Conservation (phyloP, 1,284 basidiomycete species). For the Ceraceosorus guamensis region DNA sequence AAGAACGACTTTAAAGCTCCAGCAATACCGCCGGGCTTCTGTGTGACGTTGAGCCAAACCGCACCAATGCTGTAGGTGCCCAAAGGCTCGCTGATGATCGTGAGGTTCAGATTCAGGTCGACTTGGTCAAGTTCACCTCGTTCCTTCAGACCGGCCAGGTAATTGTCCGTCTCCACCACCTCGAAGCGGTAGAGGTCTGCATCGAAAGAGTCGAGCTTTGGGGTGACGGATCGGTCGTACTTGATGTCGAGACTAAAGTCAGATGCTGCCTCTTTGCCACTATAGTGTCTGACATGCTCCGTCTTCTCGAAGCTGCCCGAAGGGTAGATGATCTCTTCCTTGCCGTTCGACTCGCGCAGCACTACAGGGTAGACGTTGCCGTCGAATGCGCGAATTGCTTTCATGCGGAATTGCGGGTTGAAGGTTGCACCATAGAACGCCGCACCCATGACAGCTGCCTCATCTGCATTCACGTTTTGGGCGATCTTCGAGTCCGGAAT, state of each 20-base stretch:
- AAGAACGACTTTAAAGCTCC: constrained; percentile 41
- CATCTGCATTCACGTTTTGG: constrained; percentile 92
- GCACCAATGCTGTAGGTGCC: constrained; percentile 33
- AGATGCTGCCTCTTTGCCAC: constrained; percentile 20
- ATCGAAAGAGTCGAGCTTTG: constrained; percentile 6
- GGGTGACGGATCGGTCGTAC: constrained; percentile 13
- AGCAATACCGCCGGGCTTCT: constrained; percentile 32
- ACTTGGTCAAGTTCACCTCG: constrained; percentile 32
- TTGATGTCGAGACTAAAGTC: constrained; percentile 37
- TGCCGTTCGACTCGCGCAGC: constrained; percentile 22
- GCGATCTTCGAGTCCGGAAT: constrained; percentile 42
- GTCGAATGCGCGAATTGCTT: constrained; percentile 79
- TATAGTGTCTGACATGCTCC: constrained; percentile 20
- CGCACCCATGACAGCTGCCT: constrained; percentile 84
- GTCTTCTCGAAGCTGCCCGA: constrained; percentile 24
- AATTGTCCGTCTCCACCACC: constrained; percentile 29
- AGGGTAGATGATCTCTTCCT: constrained; percentile 29
- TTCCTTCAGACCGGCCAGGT: constrained; percentile 29
- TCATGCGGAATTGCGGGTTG: constrained; percentile 88
- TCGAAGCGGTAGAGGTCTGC: constrained; percentile 24
- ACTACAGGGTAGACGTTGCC: constrained; percentile 37
- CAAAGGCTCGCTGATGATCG: constrained; percentile 28
- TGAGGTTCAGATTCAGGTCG: constrained; percentile 38
- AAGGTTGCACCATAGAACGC: constrained; percentile 85
- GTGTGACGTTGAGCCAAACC: constrained; percentile 31